Percentiles rank a stretch among this genome's conserved stretches.
phyloP scores from a whole-genome alignment of 371 early-diverging fungal species.

The Dichotomocladium elegans region DNA sequence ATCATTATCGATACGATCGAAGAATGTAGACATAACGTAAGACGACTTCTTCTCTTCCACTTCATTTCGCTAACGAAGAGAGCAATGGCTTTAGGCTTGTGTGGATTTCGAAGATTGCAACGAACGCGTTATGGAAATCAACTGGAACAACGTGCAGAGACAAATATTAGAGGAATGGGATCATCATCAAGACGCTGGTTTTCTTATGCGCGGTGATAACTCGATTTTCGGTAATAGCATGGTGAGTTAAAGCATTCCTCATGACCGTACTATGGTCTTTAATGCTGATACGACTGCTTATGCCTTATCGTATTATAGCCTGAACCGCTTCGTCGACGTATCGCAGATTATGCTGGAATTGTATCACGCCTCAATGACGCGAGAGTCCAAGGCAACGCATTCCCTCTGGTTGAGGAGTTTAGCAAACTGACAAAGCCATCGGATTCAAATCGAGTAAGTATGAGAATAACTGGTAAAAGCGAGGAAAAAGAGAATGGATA shows the following conservation, averaged over 20 bases:
- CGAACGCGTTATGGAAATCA: conserved; percentile 4
- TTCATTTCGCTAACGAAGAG: not conserved
- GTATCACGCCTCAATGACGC: conserved; percentile 14
- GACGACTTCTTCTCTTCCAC: not conserved
- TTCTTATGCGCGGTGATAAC: conserved; percentile 1
- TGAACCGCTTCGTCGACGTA: conserved; percentile 1
- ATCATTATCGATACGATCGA: conserved; percentile 72
- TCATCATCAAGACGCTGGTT: conserved; percentile 10
- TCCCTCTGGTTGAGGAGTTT: conserved; percentile 6
- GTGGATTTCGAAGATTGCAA: conserved; percentile 3
- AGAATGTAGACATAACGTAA: conserved; percentile 52
- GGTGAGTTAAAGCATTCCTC: not conserved
- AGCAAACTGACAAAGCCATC: conserved; percentile 2
- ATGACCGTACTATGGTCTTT: not conserved
- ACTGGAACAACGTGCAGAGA: conserved; percentile 6
- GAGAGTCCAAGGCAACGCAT: conserved; percentile 1
- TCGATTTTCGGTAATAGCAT: not conserved
- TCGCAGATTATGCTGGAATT: conserved; percentile 4
- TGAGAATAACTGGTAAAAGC: not conserved
- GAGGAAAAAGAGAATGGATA: too few relatives aligned
- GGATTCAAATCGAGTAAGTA: conserved; percentile 3
- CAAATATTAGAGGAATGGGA: conserved; percentile 16
- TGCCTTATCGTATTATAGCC: not conserved
- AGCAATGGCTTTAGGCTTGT: too few relatives aligned
- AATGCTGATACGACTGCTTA: not conserved